Evolutionary conservation across 345 rosid genomes (phyloP).

Genomic region (Tarenaya hassleriana): DNA sequence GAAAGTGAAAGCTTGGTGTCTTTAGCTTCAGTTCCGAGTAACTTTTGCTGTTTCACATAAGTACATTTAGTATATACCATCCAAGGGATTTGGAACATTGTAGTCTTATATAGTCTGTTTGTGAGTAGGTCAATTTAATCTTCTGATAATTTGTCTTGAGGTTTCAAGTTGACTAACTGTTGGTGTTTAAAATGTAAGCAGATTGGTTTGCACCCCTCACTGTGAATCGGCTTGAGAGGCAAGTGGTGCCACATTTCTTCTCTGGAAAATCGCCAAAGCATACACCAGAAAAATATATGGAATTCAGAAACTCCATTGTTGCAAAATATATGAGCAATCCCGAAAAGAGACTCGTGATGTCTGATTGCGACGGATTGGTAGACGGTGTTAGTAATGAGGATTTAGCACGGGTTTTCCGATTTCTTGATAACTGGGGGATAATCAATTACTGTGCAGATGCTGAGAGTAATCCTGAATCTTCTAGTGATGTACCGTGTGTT

Average conservation of each 20-base stretch:
- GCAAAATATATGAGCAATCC: conserved; percentile 84
- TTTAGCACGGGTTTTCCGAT: conserved; percentile 69
- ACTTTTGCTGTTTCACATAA: background rate
- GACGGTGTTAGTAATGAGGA: conserved; percentile 62
- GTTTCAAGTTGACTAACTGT: background rate
- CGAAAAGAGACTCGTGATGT: conserved; percentile 56
- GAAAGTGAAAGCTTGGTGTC: background rate
- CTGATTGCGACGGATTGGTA: conserved; percentile 65
- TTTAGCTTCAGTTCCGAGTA: background rate
- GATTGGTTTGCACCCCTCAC: conserved; percentile 89
- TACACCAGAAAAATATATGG: conserved; percentile 79
- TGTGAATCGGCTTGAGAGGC: conserved; percentile 90
- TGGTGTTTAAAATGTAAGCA: conserved; percentile 23
- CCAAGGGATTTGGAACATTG: background rate
- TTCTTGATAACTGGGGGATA: conserved; percentile 98
- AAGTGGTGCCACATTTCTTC: conserved; percentile 95
- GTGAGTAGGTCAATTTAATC: background rate
- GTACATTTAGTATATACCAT: conserved; percentile 1
- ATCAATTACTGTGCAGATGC: conserved; percentile 76
- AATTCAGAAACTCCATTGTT: conserved; percentile 77
- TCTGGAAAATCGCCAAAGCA: conserved; percentile 80
- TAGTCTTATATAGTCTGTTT: background rate
- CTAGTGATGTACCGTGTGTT: conserved; percentile 53
- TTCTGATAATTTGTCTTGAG: background rate
- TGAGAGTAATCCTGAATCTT: conserved; percentile 40